Base-by-base conservation (phyloP, 345 rosid genomes). In the Luvunga scandens region DNA sequence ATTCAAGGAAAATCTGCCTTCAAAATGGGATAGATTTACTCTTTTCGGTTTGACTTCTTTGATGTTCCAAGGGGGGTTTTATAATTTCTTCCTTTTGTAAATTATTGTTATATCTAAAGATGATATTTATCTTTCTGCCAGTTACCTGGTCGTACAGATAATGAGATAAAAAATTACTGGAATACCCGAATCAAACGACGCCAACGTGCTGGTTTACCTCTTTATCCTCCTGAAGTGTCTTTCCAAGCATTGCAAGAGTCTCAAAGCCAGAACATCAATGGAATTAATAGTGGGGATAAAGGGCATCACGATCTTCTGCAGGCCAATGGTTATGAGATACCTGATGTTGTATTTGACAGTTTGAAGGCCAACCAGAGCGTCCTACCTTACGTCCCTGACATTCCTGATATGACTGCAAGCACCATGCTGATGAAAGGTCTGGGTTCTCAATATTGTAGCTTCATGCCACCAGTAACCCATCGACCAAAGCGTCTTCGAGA, bases 141-240 rank as follows among this genome's bases (percentile, higher is more conserved):
- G 99, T 81, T 96, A 82, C 99, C 98, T 68, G 99, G 98, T 50
- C 98, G 98, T 73, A 96, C 99, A 64, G 99, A 96, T 89, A 96
- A 96, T 80, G 99, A 96, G 91, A 94, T 96, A 85, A 96, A 96
- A 82, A 96, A 96, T 86, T 96, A 96, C 76, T 96, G 99, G 99
- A 96, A 96, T 86, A 96, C 99, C 22, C 86, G 98, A 75, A 90
- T 94, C 78, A 96, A 96, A 86, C 88, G 99, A 77, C 95, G 95
- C 25, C 97, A 89, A 71, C 90, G 97, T 67, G 99, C 98, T 81
- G 99, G 98, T 25, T 90, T 96, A 72, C 98, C 99, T 14, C 98
- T 94, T 75, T 96, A 96, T 87, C 98, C 99, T 78, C 91, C 95
- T 34, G 97, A 91, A 77, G 80, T 90, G 72, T 86, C 87, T 79